Evolutionary conservation across 257 asterid species (phyloP).

Genomic region (Gentiana straminea): DNA sequence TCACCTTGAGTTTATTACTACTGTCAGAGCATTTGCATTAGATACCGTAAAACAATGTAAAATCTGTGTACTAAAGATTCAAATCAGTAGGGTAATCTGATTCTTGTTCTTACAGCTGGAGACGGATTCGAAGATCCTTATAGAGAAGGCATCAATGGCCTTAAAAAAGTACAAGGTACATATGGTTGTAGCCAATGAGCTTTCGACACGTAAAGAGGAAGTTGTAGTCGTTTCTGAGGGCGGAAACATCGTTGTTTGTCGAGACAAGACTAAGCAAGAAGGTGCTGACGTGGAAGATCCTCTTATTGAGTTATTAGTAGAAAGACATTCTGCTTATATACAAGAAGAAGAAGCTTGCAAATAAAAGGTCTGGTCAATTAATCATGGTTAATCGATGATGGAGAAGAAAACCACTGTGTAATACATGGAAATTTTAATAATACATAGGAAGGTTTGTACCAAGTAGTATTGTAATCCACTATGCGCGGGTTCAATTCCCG

Average conservation of each 20-base stretch:
- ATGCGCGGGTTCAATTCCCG: too few species aligned
- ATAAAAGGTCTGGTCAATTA: neutral
- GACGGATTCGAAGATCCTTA: conserved; percentile 74
- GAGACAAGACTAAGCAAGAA: conserved; percentile 27
- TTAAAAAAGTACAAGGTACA: conserved; percentile 67
- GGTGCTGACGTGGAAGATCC: conserved; percentile 71
- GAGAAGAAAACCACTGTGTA: too few species aligned
- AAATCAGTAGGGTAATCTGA: too few species aligned
- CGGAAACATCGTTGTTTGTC: conserved; percentile 40
- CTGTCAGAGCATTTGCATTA: neutral
- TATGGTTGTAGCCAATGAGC: conserved; percentile 96
- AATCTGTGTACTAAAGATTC: too few species aligned
- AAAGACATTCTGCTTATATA: conserved; percentile 48
- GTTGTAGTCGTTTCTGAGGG: conserved; percentile 53
- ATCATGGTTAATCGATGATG: neutral
- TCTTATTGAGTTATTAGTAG: conserved; percentile 50
- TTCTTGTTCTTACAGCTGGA: conserved; percentile 42
- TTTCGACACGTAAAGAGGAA: conserved; percentile 80
- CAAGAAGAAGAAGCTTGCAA: conserved; percentile 8
- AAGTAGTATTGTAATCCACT: too few species aligned
- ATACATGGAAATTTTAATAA: too few species aligned
- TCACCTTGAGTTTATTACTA: neutral
- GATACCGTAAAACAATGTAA: too few species aligned
- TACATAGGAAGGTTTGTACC: too few species aligned
- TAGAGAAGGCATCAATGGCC: conserved; percentile 73